Evolutionary conservation across 1,284 basidiomycete genomes (phyloP).

Genomic region (Apiotrichum gamsii): DNA sequence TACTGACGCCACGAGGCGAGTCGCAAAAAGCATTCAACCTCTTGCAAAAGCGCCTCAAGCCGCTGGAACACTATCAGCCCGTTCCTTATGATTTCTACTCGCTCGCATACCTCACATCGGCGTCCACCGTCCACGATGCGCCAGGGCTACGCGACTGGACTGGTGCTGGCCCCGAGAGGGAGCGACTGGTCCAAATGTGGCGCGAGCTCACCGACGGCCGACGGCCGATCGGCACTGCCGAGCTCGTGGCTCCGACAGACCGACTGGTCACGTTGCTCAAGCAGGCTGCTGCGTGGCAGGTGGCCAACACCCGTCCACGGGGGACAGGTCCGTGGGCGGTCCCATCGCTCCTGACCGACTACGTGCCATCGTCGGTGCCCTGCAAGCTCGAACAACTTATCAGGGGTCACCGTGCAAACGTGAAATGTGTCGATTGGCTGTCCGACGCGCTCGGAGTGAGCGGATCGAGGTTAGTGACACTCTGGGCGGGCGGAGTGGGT

Average conservation of each 20-base stretch:
- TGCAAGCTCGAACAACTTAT: conserved; percentile 28
- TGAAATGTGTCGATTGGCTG: conserved; percentile 50
- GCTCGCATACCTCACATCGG: conserved; percentile 50
- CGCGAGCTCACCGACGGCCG: conserved; percentile 37
- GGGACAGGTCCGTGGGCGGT: conserved; percentile 16
- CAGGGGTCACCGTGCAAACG: conserved; percentile 47
- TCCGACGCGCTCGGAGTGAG: conserved; percentile 45
- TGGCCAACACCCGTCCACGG: conserved; percentile 23
- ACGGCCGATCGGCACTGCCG: neutral
- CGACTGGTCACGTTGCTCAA: conserved; percentile 47
- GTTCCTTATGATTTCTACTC: conserved; percentile 50
- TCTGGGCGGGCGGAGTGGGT: too few species aligned
- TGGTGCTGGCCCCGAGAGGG: conserved; percentile 45
- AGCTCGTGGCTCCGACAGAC: conserved; percentile 22
- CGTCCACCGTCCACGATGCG: conserved; percentile 50
- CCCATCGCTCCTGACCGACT: conserved; percentile 38
- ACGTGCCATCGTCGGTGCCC: conserved; percentile 34
- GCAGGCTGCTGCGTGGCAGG: conserved; percentile 51
- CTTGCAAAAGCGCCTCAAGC: conserved; percentile 50
- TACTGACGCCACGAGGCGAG: conserved; percentile 40
- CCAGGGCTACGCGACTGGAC: conserved; percentile 50
- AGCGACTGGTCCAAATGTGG: conserved; percentile 44
- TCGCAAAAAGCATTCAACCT: conserved; percentile 51
- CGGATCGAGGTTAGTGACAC: conserved; percentile 48
- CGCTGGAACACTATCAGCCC: conserved; percentile 52